These are phyloP conservation scores for Nakazawaea ishiwadae DNA, from an alignment of 805 yeast species.

Conservation along the genomic window DNA sequence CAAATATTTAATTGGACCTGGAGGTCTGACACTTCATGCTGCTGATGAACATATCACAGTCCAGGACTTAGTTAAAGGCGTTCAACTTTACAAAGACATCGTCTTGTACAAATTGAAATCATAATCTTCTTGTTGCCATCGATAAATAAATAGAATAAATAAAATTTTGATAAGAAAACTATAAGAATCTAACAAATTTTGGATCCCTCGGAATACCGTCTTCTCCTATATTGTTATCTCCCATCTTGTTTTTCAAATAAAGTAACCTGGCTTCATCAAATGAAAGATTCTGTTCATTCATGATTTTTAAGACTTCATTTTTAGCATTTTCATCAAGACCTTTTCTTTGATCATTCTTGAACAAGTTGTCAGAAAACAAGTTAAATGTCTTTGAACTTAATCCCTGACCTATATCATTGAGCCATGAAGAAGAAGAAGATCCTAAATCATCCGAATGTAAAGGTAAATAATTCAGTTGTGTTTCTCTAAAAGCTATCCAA, in stretches of 20 bases:
- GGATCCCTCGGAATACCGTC: constrained; percentile 13
- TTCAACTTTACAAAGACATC: constrained; percentile 42
- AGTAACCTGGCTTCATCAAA: constrained; percentile 69
- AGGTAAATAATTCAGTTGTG: constrained; percentile 9
- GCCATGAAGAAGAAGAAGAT: constrained; percentile 18
- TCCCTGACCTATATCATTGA: constrained; percentile 53
- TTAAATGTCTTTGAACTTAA: constrained; percentile 56
- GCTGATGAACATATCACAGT: constrained; percentile 41
- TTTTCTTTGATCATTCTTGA: constrained; percentile 46
- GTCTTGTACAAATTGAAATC: constrained; percentile 17
- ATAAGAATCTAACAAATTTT: constrained; percentile 13
- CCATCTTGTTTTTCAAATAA: constrained; percentile 42
- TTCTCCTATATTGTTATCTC: constrained; percentile 39
- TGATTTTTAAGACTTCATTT: constrained; percentile 43
- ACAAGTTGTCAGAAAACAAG: constrained; percentile 37
- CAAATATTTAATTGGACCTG: constrained; percentile 54
- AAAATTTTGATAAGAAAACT: neutral
- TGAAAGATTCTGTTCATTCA: constrained; percentile 43
- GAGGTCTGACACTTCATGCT: constrained; percentile 47
- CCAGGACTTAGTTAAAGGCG: constrained; percentile 38
- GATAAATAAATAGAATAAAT: neutral
- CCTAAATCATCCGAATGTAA: constrained; percentile 12
- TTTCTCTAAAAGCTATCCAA: neutral
- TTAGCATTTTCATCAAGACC: constrained; percentile 60
- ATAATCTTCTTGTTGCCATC: too few relatives aligned